Evolutionary conservation across 2,329 filamentous ascomycete genomes (phyloP).

Genomic region (Amesomyces nigricolor): DNA sequence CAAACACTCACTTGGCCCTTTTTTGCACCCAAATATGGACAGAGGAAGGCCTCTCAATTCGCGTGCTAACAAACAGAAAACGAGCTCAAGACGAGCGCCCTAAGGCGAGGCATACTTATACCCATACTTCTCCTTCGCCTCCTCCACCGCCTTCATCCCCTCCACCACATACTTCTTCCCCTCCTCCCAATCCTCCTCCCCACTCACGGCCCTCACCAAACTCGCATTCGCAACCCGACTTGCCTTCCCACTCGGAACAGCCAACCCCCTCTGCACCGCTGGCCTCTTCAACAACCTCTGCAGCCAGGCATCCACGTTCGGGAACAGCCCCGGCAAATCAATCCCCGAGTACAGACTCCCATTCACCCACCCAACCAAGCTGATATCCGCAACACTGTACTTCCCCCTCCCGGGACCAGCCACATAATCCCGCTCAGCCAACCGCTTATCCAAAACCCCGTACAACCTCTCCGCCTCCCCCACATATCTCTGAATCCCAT

Average conservation of each 20-base stretch:
- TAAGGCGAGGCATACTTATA: slow-evolving; percentile 44
- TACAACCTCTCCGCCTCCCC: slow-evolving; percentile 73
- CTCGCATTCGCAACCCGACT: slow-evolving; percentile 14
- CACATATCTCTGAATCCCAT: slow-evolving; percentile 66
- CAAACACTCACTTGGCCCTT: no score
- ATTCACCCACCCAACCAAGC: slow-evolving; percentile 62
- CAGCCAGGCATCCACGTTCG: slow-evolving; percentile 61
- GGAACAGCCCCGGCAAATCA: slow-evolving; percentile 57
- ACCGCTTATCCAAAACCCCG: slow-evolving; percentile 62
- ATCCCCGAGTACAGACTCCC: slow-evolving; percentile 43
- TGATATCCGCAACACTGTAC: slow-evolving; percentile 66
- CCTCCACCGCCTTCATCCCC: slow-evolving; percentile 31
- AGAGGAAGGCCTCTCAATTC: no score
- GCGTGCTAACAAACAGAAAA: no score
- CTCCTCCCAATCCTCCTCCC: slow-evolving; percentile 29
- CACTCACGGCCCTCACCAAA: slow-evolving; percentile 34
- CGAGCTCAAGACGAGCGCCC: background rate
- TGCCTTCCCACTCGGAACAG: slow-evolving; percentile 49
- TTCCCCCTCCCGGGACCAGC: slow-evolving; percentile 50
- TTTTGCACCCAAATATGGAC: no score
- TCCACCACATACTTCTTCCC: slow-evolving; percentile 42
- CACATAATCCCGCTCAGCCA: slow-evolving; percentile 47
- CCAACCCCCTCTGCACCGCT: slow-evolving; percentile 57
- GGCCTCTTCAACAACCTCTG: slow-evolving; percentile 53
- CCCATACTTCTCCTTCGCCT: slow-evolving; percentile 42